These are phyloP conservation scores for Alloascoidea hylecoeti DNA, from an alignment of 805 yeast genomes.

Conservation along the genomic window DNA sequence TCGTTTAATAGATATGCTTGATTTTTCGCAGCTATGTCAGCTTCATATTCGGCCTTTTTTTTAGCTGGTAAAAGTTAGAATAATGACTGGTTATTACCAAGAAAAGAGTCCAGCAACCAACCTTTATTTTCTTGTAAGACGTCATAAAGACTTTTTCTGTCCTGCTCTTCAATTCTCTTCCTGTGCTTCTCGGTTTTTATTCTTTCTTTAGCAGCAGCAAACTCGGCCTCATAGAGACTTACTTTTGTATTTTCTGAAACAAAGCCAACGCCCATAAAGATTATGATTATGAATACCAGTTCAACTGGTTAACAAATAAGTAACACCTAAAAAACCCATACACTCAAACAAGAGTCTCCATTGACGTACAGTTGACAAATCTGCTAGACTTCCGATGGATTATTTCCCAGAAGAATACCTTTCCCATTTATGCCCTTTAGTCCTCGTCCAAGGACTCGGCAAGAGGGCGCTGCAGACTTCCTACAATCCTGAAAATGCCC, in stretches of 20 bases:
- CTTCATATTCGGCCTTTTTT: neutral
- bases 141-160: neutral
- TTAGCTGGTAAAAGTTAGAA: slow-evolving; percentile 1
- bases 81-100: too few species aligned
- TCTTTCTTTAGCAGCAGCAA: slow-evolving; percentile 1
- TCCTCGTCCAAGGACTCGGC: slow-evolving; percentile 28
- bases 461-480: slow-evolving; percentile 2
- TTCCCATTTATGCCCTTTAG: slow-evolving; percentile 22
- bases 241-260: neutral
- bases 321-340: too few species aligned
- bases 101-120: neutral
- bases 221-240: neutral
- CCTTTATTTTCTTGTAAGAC: slow-evolving; percentile 1
- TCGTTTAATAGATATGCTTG: neutral
- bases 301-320: too few species aligned
- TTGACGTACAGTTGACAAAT: too few species aligned
- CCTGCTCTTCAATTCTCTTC: neutral
- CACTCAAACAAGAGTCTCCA: too few species aligned
- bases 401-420: slow-evolving; percentile 21
- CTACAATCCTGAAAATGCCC: neutral
- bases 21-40: neutral
- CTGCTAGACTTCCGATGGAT: too few species aligned
- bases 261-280: too few species aligned
- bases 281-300: too few species aligned
- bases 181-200: neutral